Evolutionary conservation across 2,329 filamentous ascomycete species (phyloP).

Genomic region (Cladosporium sp.): DNA sequence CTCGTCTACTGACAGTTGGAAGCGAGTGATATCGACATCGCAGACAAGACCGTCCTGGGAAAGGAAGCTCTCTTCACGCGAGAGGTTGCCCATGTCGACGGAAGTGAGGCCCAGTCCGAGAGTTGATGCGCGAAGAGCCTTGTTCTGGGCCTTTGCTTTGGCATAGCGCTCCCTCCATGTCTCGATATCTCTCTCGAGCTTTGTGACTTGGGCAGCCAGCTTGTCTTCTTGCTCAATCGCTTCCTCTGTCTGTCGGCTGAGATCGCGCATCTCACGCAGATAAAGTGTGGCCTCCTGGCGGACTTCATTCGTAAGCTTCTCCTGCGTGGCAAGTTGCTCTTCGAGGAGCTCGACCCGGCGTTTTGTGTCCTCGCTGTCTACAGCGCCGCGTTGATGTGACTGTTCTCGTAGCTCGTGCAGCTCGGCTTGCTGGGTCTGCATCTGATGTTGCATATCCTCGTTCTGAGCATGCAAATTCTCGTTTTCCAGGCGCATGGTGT

Average conservation of each 20-base stretch:
- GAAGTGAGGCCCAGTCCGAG: conserved; percentile 66
- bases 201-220: conserved; percentile 71
- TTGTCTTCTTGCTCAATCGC: conserved; percentile 80
- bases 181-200: conserved; percentile 78
- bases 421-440: conserved; percentile 20
- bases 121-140: conserved; percentile 77
- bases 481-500: conserved; percentile 17
- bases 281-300: conserved; percentile 79
- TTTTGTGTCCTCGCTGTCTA: conserved; percentile 51
- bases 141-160: conserved; percentile 81
- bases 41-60: conserved; percentile 75
- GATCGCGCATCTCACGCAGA: conserved; percentile 81
- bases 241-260: conserved; percentile 77
- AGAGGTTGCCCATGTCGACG: conserved; percentile 63
- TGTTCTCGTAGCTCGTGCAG: conserved; percentile 43
- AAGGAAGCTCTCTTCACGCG: conserved; percentile 57
- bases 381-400: conserved; percentile 2
- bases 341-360: conserved; percentile 60
- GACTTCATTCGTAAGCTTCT: conserved; percentile 82
- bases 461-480: conserved; percentile 16
- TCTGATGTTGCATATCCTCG: conserved; percentile 20
- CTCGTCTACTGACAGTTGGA: conserved; percentile 92
- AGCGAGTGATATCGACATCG: conserved; percentile 90
- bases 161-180: conserved; percentile 92
- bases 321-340: conserved; percentile 71